Conservation (phyloP, 2,329 filamentous ascomycete species). For the Periglandula ipomoeae region DNA sequence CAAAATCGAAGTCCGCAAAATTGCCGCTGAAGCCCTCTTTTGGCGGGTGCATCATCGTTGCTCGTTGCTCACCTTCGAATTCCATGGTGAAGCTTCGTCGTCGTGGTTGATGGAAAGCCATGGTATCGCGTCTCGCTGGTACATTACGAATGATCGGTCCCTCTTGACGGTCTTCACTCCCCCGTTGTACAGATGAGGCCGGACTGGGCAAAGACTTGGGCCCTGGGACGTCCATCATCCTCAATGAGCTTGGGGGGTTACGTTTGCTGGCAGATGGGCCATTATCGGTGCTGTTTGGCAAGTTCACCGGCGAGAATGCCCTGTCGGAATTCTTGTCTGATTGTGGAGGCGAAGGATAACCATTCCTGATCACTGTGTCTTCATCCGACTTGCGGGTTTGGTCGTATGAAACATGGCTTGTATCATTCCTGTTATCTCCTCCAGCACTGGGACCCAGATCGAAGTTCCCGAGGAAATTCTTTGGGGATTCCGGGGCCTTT, state of each 20-base stretch:
- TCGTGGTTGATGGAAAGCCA: constrained; percentile 35
- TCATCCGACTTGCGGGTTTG: neutral
- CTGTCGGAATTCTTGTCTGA: constrained; percentile 21
- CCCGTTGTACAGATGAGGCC: constrained; percentile 24
- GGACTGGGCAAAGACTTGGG: constrained; percentile 31
- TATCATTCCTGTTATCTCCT: neutral
- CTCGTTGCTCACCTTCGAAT: constrained; percentile 13
- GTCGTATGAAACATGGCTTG: neutral
- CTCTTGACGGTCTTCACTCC: constrained; percentile 32
- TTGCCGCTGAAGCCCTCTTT: constrained; percentile 28
- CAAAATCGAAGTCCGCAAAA: constrained; percentile 30
- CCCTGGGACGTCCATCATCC: constrained; percentile 16
- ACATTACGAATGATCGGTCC: constrained; percentile 38
- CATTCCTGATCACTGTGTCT: constrained; percentile 5
- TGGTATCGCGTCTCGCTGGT: constrained; percentile 40
- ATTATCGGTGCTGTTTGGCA: constrained; percentile 8
- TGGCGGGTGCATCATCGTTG: constrained; percentile 13
- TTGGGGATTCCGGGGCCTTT: constrained; percentile 13
- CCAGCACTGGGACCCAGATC: constrained; percentile 23
- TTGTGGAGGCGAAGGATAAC: constrained; percentile 29
- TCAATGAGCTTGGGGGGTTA: constrained; percentile 16
- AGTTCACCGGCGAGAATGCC: constrained; percentile 14
- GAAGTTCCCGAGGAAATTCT: constrained; percentile 32
- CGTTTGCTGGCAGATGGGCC: constrained; percentile 13
- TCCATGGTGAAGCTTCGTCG: constrained; percentile 39